Percentiles rank a stretch among this genome's conserved stretches.
Evolutionary conservation across 352 stramenopile genomes (phyloP).

Genomic region (Pythium sukuiense): DNA sequence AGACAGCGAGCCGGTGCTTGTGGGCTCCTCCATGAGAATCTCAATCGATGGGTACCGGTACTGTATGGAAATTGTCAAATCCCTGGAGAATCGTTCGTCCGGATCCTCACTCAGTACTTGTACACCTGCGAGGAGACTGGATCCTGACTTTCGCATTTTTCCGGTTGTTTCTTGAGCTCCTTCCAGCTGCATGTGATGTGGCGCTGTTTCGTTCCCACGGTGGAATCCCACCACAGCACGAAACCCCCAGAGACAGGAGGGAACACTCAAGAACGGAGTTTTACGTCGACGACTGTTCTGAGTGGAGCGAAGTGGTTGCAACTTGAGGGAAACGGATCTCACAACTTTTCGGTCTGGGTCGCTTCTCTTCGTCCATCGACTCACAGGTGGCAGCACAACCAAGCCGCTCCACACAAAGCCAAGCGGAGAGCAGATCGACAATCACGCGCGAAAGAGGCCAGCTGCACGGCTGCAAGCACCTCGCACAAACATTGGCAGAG

Average conservation of each 20-base stretch:
- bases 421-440: neutral
- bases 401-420: neutral
- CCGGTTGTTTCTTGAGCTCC: slow-evolving; percentile 1
- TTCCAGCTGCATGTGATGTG: slow-evolving; percentile 15
- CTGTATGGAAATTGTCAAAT: neutral
- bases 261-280: slow-evolving; percentile 9
- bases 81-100: neutral
- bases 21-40: too few relatives aligned
- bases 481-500: neutral
- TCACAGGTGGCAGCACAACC: slow-evolving; percentile 3
- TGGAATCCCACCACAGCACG: neutral
- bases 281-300: slow-evolving; percentile 13
- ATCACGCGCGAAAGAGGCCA: slow-evolving; percentile 7
- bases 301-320: neutral
- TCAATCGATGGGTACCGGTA: neutral
- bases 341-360: slow-evolving; percentile 1
- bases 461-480: slow-evolving; percentile 3
- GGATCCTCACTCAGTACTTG: neutral
- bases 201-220: slow-evolving; percentile 1
- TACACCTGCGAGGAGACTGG: slow-evolving; percentile 2
- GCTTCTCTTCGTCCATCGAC: neutral
- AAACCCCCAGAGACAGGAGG: slow-evolving; percentile 26
- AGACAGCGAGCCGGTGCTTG: too few relatives aligned
- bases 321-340: neutral
- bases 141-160: slow-evolving; percentile 9